phyloP scores from a whole-genome alignment of 805 yeast species.

The Wickerhamiella lipophila region DNA sequence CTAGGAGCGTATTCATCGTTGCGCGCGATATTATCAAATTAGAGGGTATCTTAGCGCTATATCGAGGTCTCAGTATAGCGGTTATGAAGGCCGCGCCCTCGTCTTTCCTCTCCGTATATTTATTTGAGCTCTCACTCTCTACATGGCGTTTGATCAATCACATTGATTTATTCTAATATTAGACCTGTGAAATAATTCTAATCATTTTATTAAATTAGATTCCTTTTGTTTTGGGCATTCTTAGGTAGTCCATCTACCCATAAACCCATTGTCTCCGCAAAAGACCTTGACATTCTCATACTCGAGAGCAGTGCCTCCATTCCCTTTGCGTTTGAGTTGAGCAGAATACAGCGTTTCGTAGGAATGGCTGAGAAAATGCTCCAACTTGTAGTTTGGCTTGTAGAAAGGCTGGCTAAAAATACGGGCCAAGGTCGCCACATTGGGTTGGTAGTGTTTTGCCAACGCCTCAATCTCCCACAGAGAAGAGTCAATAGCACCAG shows the following conservation, averaged over 20 bases:
- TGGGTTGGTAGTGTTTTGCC: constrained; percentile 84
- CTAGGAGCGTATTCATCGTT: constrained; percentile 22
- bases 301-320: constrained; percentile 52
- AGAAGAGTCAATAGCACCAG: constrained; percentile 73
- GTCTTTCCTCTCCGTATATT: constrained; percentile 48
- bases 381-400: constrained; percentile 76
- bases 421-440: constrained; percentile 81
- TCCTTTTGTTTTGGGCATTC: background rate
- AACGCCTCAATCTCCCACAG: constrained; percentile 83
- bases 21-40: constrained; percentile 32
- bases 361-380: constrained; percentile 88
- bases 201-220: background rate
- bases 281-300: constrained; percentile 27
- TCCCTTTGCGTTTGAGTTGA: constrained; percentile 30
- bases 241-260: constrained; percentile 6
- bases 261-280: constrained; percentile 13
- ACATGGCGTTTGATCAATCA: background rate
- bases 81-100: constrained; percentile 65
- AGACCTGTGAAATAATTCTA: too few species aligned
- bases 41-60: constrained; percentile 59
- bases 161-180: too few species aligned
- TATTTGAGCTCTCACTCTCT: constrained; percentile 38
- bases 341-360: constrained; percentile 54
- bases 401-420: constrained; percentile 77
- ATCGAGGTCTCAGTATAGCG: constrained; percentile 62